Evolutionary conservation across 768 basidiomycete species (phyloP).

Genomic region (Hysterangium stoloniferum): DNA sequence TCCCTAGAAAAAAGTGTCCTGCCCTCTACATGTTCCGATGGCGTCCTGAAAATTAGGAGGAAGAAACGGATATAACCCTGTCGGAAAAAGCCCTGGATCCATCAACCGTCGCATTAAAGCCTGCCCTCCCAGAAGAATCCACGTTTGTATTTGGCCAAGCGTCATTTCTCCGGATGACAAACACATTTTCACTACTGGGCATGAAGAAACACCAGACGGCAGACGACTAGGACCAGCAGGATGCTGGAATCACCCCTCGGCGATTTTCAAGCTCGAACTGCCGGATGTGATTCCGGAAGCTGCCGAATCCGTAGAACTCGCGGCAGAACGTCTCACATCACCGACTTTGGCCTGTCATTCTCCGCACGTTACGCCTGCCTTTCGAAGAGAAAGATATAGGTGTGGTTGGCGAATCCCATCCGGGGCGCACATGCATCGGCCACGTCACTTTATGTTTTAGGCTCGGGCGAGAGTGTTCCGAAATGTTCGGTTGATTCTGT

Average conservation of each 20-base stretch:
- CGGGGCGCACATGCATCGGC: constrained; percentile 59
- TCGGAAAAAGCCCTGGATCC: constrained; percentile 13
- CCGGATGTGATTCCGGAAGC: constrained; percentile 7
- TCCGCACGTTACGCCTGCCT: constrained; percentile 35
- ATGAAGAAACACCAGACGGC: constrained; percentile 49
- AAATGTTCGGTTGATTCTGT: constrained; percentile 35
- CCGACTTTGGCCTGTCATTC: constrained; percentile 47
- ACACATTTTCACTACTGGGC: constrained; percentile 51
- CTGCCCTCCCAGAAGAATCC: not conserved
- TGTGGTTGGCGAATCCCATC: constrained; percentile 47
- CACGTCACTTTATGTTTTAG: constrained; percentile 38
- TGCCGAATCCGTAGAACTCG: constrained; percentile 13
- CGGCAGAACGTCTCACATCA: constrained; percentile 29
- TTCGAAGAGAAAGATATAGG: constrained; percentile 17
- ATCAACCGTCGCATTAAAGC: constrained; percentile 11
- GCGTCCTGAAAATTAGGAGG: not conserved
- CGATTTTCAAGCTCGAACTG: constrained; percentile 45
- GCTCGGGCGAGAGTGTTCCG: constrained; percentile 22
- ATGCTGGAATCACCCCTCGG: constrained; percentile 52
- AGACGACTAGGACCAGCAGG: constrained; percentile 49
- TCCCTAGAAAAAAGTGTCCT: constrained; percentile 47
- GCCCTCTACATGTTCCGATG: constrained; percentile 40
- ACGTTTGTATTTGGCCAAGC: constrained; percentile 44
- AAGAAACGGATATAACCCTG: not conserved
- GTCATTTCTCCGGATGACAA: constrained; percentile 35